Evolutionary conservation across 495 filamentous ascomycete genomes (phyloP).

Genomic region (Talaromyces adpressus): DNA sequence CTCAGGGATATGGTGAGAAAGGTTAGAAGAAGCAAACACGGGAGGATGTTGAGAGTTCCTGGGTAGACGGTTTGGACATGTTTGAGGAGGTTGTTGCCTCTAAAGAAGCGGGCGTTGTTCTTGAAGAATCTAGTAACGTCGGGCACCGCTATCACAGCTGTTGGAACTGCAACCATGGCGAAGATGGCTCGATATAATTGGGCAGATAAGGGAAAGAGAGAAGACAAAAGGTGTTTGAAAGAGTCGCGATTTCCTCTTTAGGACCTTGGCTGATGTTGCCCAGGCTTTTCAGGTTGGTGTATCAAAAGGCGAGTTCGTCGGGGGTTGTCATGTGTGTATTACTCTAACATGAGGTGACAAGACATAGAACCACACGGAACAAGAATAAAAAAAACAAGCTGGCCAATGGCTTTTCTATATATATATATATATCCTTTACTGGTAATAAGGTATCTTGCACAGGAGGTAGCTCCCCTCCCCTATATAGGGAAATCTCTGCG

Average conservation of each 20-base stretch:
- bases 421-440: not conserved
- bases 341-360: not conserved
- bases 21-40: not conserved
- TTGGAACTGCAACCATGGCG: not conserved
- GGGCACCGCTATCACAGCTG: not conserved
- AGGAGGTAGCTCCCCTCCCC: not conserved
- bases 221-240: not conserved
- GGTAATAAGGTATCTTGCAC: not conserved
- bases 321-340: not conserved
- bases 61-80: not conserved
- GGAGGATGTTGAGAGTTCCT: not conserved
- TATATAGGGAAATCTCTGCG: not conserved
- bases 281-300: not conserved
- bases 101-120: not conserved
- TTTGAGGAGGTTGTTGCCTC: not conserved
- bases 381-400: not conserved
- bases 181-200: not conserved
- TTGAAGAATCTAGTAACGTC: not conserved
- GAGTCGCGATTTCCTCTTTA: not conserved
- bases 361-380: not conserved
- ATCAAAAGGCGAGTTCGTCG: not conserved
- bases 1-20: not conserved
- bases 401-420: not conserved
- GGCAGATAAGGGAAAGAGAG: not conserved
- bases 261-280: not conserved